Conservation (phyloP, 345 rosid genomes). For the Nasturtium officinale region DNA sequence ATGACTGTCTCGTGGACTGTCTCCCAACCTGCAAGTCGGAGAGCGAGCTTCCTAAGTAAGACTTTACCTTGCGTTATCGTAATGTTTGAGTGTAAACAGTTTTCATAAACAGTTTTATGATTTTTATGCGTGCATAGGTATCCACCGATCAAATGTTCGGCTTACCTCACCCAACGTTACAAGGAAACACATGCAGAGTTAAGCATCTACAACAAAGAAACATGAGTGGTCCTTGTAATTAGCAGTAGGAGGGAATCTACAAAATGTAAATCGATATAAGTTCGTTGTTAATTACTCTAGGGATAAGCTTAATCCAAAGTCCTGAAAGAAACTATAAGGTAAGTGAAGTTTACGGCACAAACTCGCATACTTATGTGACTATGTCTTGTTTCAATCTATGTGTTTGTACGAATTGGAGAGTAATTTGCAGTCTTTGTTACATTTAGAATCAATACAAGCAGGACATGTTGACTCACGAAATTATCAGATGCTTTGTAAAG, state of each 20-base stretch:
- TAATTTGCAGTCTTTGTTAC: not conserved
- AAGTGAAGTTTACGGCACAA: slow-evolving; percentile 6
- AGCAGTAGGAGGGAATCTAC: slow-evolving; percentile 7
- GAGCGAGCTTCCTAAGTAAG: slow-evolving; percentile 78
- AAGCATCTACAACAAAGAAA: slow-evolving; percentile 47
- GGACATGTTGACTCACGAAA: not conserved
- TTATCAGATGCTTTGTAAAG: not conserved
- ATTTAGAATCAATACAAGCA: not conserved
- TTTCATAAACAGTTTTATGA: not conserved
- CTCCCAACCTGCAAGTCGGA: slow-evolving; percentile 86
- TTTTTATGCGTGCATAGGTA: slow-evolving; percentile 47
- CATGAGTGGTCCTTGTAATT: slow-evolving; percentile 21
- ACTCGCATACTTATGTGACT: slow-evolving; percentile 7
- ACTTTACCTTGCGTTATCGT: slow-evolving; percentile 13
- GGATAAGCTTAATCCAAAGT: slow-evolving; percentile 16
- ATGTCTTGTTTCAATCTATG: slow-evolving; percentile 13
- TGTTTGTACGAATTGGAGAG: not conserved
- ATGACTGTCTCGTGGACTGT: slow-evolving; percentile 89
- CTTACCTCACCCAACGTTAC: slow-evolving; percentile 75
- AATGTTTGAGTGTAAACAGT: not conserved
- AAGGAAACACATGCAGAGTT: slow-evolving; percentile 71
- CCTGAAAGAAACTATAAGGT: not conserved
- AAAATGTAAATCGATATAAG: not conserved
- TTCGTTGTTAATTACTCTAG: not conserved
- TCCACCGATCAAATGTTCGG: slow-evolving; percentile 65